Conservation (phyloP, 129 eudicot species). For the Pulicaria dysenterica region DNA sequence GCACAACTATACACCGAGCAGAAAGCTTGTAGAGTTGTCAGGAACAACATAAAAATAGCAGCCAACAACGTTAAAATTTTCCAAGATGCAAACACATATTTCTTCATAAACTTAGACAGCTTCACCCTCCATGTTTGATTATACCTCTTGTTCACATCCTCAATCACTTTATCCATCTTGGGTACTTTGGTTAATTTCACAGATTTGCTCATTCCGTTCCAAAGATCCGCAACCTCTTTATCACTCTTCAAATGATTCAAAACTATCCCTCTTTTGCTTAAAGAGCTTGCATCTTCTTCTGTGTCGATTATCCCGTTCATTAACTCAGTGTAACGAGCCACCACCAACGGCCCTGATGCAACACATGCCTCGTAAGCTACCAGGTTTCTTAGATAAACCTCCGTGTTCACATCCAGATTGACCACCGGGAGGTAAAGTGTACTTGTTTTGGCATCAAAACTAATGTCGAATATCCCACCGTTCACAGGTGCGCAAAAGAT, state of each 20-base stretch:
- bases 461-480: constrained; percentile 45
- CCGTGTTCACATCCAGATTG: constrained; percentile 46
- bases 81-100: constrained; percentile 60
- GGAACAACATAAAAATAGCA: constrained; percentile 42
- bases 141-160: constrained; percentile 57
- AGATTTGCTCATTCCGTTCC: constrained; percentile 81
- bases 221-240: constrained; percentile 59
- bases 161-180: constrained; percentile 55
- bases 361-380: constrained; percentile 69
- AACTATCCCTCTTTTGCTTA: constrained; percentile 55
- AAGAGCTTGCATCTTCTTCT: constrained; percentile 46
- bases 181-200: constrained; percentile 57
- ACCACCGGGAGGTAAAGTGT: constrained; percentile 51
- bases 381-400: constrained; percentile 53
- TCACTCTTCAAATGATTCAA: constrained; percentile 65
- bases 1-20: constrained; percentile 42
- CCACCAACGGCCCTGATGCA: constrained; percentile 46
- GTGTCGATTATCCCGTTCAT: constrained; percentile 81
- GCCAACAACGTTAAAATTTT: constrained; percentile 48
- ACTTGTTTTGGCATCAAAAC: constrained; percentile 34
- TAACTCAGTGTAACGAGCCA: constrained; percentile 72
- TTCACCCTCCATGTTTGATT: constrained; percentile 55
- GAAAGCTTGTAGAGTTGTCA: constrained; percentile 49
- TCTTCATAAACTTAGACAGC: constrained; percentile 39
- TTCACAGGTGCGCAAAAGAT: constrained; percentile 41